Conservation (phyloP, 495 filamentous ascomycete genomes). For the Umbilicaria muhlenbergii region DNA sequence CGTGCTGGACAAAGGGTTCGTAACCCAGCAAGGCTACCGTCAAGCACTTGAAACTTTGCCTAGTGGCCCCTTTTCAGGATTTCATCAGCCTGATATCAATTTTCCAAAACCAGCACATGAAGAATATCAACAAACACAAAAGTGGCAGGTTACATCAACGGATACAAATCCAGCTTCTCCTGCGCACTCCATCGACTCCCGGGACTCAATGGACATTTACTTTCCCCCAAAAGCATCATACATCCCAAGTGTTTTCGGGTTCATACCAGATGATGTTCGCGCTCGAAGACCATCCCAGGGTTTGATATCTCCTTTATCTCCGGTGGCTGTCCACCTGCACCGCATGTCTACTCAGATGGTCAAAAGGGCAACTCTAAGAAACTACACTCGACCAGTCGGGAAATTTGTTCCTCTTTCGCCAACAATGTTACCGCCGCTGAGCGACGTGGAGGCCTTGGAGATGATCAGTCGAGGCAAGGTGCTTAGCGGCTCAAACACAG, state of each 20-base stretch:
- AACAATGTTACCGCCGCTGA: no score
- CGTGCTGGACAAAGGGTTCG: conserved; percentile 52
- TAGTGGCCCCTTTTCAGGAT: conserved; percentile 2
- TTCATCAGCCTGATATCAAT: neutral
- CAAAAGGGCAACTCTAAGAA: no score
- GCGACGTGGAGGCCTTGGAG: no score
- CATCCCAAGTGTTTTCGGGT: conserved; percentile 3
- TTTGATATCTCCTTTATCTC: conserved; percentile 3
- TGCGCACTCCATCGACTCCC: neutral
- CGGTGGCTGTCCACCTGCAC: neutral
- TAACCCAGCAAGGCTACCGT: conserved; percentile 55
- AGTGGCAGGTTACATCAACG: neutral
- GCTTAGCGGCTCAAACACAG: no score
- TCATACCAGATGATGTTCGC: neutral
- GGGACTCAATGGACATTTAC: conserved; percentile 9
- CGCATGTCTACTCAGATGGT: neutral
- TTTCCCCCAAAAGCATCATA: conserved; percentile 2
- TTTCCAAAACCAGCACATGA: neutral
- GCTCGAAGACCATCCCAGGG: conserved; percentile 1
- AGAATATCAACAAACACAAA: neutral
- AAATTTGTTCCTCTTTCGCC: no score
- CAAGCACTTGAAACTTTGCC: conserved; percentile 23
- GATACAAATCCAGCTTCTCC: neutral
- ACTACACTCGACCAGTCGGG: no score
- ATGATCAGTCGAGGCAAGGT: no score